phyloP scores from a whole-genome alignment of 352 stramenopile species.

The Plasmopara viticola region DNA sequence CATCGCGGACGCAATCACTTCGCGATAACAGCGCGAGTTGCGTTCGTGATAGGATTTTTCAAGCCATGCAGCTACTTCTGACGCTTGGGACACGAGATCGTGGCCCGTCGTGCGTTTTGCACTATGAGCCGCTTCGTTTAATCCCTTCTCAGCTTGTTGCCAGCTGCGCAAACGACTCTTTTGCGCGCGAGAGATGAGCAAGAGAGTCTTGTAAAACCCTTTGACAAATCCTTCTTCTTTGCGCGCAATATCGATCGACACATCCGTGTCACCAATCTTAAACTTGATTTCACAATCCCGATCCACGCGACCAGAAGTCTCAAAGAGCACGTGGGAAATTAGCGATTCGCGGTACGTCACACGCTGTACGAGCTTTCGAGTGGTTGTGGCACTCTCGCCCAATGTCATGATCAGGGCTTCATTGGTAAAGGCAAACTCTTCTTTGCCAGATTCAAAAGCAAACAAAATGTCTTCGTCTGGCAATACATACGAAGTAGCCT shows the following conservation, averaged over 20 bases:
- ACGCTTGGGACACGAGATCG: conserved; percentile 24
- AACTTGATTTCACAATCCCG: conserved; percentile 69
- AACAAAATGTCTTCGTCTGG: conserved; percentile 43
- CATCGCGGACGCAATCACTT: conserved; percentile 19
- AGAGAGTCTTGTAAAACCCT: conserved; percentile 43
- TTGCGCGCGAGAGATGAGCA: conserved; percentile 39
- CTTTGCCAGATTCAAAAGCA: conserved; percentile 47
- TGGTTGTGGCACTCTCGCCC: conserved; percentile 39
- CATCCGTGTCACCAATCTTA: conserved; percentile 26
- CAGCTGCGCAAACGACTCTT: conserved; percentile 26
- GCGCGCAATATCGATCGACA: conserved; percentile 48
- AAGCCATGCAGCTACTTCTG: conserved; percentile 23
- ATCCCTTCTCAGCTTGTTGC: conserved; percentile 22
- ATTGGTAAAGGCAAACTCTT: conserved; percentile 61
- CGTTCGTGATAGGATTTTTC: conserved; percentile 23
- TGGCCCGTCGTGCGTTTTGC: conserved; percentile 27
- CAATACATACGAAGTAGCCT: conserved; percentile 29
- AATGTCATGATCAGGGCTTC: conserved; percentile 38
- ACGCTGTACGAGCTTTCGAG: conserved; percentile 35
- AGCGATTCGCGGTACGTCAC: conserved; percentile 35
- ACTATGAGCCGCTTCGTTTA: conserved; percentile 27
- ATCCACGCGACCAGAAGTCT: conserved; percentile 48
- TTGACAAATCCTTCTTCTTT: conserved; percentile 46
- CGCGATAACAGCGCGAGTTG: conserved; percentile 32
- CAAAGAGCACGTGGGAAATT: conserved; percentile 34